Evolutionary conservation across 2,329 filamentous ascomycete species (phyloP), one percentile per base, ranked within the genome.

Genomic region (Simplicillium aogashimaense): DNA sequence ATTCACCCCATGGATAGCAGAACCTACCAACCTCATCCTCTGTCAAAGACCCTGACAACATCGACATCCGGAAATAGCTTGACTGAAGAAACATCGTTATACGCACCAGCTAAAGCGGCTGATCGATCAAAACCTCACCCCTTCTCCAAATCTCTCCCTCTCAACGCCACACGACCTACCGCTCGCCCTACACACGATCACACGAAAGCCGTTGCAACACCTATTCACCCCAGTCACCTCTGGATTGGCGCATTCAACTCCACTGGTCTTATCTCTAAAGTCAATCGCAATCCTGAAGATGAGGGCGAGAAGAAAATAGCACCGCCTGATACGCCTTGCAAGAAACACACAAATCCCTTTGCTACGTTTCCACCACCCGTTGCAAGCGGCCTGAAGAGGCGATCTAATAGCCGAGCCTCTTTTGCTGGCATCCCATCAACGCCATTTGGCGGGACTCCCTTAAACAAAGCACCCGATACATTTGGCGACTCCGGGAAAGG

Each of bases 251-350:
- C 88, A 7, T 95, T 95, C 62, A 88, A 87, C 70, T 97, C 92
- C 1, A 97, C 92, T 1, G 89, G 90, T 2, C 68, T 98, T 20
- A 83, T 98, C 40, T 95, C 92, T 10, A 98, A 98, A 65, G 86
- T 94, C 60, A 94, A 92, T 54, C 81, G 86, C 42, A 81, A 86
- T 57, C 76, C 81, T 1, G 86, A 95, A 49, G 75, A 86, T 38
- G 74, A 68, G 59, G 53, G 47, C 63, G 67, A 54, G 62, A 65
- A 72, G 60, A 79, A 82, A 55, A 66, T 76, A 53, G 73, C 76
- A 25, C 89, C 94, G 70, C 90, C 92, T 1, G 92, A 97, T 56
- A 98, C 92, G 2, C 92, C 92, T 1, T 97, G 92, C 63, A 98
- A 97, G 67, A 88, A 92, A 56, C 81, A 83, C 39, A 68, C 72